A percentile compares a stretch with the other conserved stretches of the same genome.
phyloP scores from a whole-genome alignment of 2,329 filamentous ascomycete species.

The Ceratocystis smalleyi region DNA sequence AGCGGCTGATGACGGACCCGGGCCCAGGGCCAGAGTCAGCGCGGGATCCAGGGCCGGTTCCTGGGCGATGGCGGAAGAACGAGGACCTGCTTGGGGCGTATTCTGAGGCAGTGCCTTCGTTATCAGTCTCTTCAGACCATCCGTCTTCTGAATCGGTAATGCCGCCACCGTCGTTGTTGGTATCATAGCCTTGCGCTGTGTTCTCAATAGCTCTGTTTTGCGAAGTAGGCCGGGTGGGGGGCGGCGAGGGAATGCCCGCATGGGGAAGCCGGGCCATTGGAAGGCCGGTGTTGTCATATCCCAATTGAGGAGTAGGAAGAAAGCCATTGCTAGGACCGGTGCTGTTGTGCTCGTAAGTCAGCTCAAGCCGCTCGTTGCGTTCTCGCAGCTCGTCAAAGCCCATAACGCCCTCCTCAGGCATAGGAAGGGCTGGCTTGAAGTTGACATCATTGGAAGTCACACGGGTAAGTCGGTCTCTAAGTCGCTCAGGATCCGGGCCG shows the following conservation, averaged over 20 bases:
- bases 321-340: neutral
- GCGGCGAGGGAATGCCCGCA: slow-evolving; percentile 14
- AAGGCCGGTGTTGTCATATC: slow-evolving; percentile 14
- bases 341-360: neutral
- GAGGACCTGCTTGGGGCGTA: neutral
- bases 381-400: slow-evolving; percentile 15
- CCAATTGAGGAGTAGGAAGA: slow-evolving; percentile 3
- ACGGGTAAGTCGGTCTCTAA: slow-evolving; percentile 13
- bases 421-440: slow-evolving; percentile 14
- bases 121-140: neutral
- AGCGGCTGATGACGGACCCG: neutral
- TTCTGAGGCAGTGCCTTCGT: neutral
- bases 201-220: slow-evolving; percentile 9
- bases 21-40: neutral
- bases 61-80: neutral
- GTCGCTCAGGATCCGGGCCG: slow-evolving; percentile 11
- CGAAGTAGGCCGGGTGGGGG: slow-evolving; percentile 10
- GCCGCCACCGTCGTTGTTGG: neutral
- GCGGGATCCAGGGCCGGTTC: neutral
- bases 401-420: slow-evolving; percentile 14
- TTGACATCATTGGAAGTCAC: slow-evolving; percentile 10
- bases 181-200: neutral
- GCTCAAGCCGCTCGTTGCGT: slow-evolving; percentile 11
- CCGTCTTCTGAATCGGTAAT: neutral
- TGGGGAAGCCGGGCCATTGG: slow-evolving; percentile 15